Evolutionary conservation across 352 stramenopile genomes (phyloP), one percentile per base, ranked within the genome.

Genomic region (Globisporangium sylvaticum): DNA sequence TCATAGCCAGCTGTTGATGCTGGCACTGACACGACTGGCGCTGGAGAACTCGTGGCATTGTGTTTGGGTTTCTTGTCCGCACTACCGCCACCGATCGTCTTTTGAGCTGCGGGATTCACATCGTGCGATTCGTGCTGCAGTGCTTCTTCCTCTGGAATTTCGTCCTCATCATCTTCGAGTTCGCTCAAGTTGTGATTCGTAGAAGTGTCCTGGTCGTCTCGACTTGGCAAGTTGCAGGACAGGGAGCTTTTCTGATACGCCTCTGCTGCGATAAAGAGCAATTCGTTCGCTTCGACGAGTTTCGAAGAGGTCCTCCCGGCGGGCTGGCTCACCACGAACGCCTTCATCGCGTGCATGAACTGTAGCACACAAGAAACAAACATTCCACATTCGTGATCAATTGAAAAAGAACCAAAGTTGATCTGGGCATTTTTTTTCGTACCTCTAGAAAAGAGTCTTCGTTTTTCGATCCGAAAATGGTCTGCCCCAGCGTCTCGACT

Each of bases 381-480:
- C 14, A 32, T 29, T 4, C 3, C 7, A 15, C n/a, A 29, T 34
- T 34, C 15, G 18, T 57, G 24, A 10, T 6, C 24, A 27, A 39
- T 12, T 9, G 29, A 54, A 65, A 61, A 12, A 34, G 31, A 22
- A n/a, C 24, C 15, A 50, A 24, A 0, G 18, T 14, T 44, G 37
- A n/a, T 24, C 18, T n/a, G 18, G 18, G 18, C 0, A 20, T 6
- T 2, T 12, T 31, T 27, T 60, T 10, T 14, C 62, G 34, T 68
- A 89, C 83, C 76, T 88, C 67, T 1, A 87, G 59, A 34, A 76
- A 88, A 6, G 67, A 61, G 48, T 87, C 74, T 14, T 88, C 78
- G 0, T 39, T 69, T 34, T 80, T 90, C 31, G 79, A 69, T 1
- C 80, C 75, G 50, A 89, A 91, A 15, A 85, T 58, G 29, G 53